These are phyloP conservation scores for Danielia oregonensis DNA, from an alignment of 805 yeast genomes.

Conservation along the genomic window DNA sequence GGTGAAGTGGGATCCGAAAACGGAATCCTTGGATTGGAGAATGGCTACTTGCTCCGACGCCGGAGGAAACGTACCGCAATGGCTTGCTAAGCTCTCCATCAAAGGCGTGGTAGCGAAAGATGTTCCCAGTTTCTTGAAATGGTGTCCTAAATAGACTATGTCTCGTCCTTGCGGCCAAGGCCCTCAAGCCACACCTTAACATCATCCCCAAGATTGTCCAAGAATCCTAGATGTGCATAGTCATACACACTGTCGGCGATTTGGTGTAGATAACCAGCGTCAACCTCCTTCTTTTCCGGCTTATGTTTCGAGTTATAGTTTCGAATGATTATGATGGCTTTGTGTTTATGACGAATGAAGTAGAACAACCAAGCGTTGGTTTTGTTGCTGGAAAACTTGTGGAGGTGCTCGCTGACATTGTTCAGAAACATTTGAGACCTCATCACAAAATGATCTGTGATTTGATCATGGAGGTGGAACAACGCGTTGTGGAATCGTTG, in stretches of 20 bases:
- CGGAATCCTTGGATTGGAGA: slow-evolving; percentile 26
- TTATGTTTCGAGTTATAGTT: slow-evolving; percentile 25
- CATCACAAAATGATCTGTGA: slow-evolving; percentile 27
- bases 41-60: slow-evolving; percentile 40
- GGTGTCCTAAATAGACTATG: slow-evolving; percentile 7
- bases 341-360: slow-evolving; percentile 26
- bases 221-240: slow-evolving; percentile 31
- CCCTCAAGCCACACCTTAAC: slow-evolving; percentile 39
- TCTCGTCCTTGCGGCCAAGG: slow-evolving; percentile 8
- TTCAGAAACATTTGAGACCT: slow-evolving; percentile 22
- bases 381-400: slow-evolving; percentile 37
- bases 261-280: slow-evolving; percentile 10
- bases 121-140: slow-evolving; percentile 36
- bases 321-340: slow-evolving; percentile 32
- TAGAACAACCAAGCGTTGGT: slow-evolving; percentile 42
- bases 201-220: slow-evolving; percentile 41
- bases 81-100: slow-evolving; percentile 28
- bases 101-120: slow-evolving; percentile 37
- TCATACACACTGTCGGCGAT: slow-evolving; percentile 25
- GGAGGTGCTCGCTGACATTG: slow-evolving; percentile 32
- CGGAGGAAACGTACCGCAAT: slow-evolving; percentile 36
- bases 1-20: slow-evolving; percentile 19
- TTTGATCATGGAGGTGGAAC: slow-evolving; percentile 38
- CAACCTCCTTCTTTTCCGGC: slow-evolving; percentile 5
- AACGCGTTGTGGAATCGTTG: slow-evolving; percentile 23